A percentile compares a stretch with the other conserved stretches of the same genome.
These are phyloP conservation scores for Penicillium malachiteum DNA, from an alignment of 495 filamentous ascomycete genomes.

Conservation along the genomic window DNA sequence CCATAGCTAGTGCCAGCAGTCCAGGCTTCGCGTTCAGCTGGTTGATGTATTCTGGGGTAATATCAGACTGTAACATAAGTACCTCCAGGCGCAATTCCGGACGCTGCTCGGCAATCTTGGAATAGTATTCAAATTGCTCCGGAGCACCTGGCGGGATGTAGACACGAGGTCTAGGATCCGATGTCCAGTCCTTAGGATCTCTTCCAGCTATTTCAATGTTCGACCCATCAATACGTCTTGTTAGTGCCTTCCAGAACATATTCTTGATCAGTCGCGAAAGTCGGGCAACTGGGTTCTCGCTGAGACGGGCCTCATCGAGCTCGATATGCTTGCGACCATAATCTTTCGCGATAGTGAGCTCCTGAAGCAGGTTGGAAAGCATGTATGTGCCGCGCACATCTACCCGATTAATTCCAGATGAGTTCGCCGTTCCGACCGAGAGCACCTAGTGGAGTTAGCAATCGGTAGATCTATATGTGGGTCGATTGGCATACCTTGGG, in stretches of 20 bases:
- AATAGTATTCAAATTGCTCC: constrained; percentile 88
- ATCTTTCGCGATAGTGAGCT: constrained; percentile 84
- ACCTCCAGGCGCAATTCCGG: constrained; percentile 88
- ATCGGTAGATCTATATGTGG: neutral
- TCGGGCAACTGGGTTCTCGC: constrained; percentile 88
- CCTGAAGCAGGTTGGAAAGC: constrained; percentile 92
- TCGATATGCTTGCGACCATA: constrained; percentile 81
- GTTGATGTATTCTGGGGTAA: constrained; percentile 72
- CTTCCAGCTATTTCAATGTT: constrained; percentile 81
- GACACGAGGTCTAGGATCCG: constrained; percentile 82
- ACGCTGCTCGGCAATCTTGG: constrained; percentile 64
- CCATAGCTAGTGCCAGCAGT: constrained; percentile 86
- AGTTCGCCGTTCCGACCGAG: constrained; percentile 79
- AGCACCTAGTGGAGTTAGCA: constrained; percentile 52
- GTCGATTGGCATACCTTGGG: constrained; percentile 66
- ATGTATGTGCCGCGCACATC: constrained; percentile 93
- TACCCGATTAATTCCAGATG: constrained; percentile 76
- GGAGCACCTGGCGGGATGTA: constrained; percentile 84
- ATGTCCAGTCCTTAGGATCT: constrained; percentile 91
- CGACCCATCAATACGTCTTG: constrained; percentile 80
- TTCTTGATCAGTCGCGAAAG: constrained; percentile 81
- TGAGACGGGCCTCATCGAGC: constrained; percentile 81
- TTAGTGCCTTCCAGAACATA: constrained; percentile 87
- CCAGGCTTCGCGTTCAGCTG: constrained; percentile 82
- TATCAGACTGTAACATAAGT: constrained; percentile 63